phyloP scores from a whole-genome alignment of 2,329 filamentous ascomycete species.

The Ophiostoma ips region DNA sequence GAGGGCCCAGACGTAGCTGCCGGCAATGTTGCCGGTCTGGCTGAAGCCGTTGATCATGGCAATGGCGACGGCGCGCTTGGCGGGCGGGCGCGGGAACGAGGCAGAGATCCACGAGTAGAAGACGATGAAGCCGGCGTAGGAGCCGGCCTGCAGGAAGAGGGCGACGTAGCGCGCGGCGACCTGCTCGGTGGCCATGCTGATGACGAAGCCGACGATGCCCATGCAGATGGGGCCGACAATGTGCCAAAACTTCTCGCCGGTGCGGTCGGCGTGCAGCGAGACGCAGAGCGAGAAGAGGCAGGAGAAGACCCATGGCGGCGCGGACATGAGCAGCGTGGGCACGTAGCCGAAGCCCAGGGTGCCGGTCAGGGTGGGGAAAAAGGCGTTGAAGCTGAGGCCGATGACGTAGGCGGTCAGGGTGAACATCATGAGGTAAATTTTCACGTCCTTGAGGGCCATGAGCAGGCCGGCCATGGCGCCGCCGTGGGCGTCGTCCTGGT shows the following conservation, averaged over 20 bases:
- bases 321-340: conserved; percentile 30
- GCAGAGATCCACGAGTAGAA: conserved; percentile 26
- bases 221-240: conserved; percentile 25
- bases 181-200: conserved; percentile 19
- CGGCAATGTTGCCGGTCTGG: conserved; percentile 35
- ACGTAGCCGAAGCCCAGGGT: conserved; percentile 22
- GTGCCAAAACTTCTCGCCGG: conserved; percentile 47
- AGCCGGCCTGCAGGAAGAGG: conserved; percentile 41
- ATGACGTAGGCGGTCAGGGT: conserved; percentile 16
- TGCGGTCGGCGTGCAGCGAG: conserved; percentile 41
- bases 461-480: conserved; percentile 28
- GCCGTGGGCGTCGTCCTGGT: conserved; percentile 29
- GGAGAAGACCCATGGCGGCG: conserved; percentile 30
- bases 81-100: conserved; percentile 35
- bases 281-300: conserved; percentile 15
- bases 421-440: conserved; percentile 24
- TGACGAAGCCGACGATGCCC: conserved; percentile 6
- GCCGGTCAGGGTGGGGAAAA: conserved; percentile 19
- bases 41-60: conserved; percentile 46
- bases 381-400: conserved; percentile 22
- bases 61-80: conserved; percentile 33
- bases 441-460: conserved; percentile 41
- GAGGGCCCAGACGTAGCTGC: conserved; percentile 9
- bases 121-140: conserved; percentile 40
- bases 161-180: conserved; percentile 44